Percentiles rank a stretch among this genome's conserved stretches.
Evolutionary conservation across 768 basidiomycete genomes (phyloP).

Genomic region (Favolaschia claudopus): DNA sequence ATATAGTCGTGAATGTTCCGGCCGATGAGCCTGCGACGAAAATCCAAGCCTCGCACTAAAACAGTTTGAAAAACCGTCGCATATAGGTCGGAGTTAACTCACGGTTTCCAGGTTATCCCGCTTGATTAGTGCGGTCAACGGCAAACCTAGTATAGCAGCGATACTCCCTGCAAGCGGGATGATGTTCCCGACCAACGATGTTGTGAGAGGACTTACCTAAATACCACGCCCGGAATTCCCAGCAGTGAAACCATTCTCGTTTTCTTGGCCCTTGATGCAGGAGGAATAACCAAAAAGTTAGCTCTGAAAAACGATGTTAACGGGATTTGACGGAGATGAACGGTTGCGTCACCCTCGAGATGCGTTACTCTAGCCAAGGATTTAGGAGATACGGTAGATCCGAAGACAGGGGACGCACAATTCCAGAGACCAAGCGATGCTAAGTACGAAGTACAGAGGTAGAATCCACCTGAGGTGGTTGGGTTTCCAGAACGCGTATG

Average conservation of each 20-base stretch:
- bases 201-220: constrained; percentile 52
- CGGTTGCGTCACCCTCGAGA: constrained; percentile 67
- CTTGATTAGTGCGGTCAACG: constrained; percentile 68
- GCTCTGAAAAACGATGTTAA: constrained; percentile 51
- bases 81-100: constrained; percentile 21
- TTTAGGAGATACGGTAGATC: constrained; percentile 5
- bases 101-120: constrained; percentile 68
- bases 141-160: constrained; percentile 73
- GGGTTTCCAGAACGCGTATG: constrained; percentile 58
- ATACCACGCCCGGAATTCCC: constrained; percentile 80
- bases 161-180: constrained; percentile 59
- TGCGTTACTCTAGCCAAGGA: constrained; percentile 67
- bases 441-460: constrained; percentile 75
- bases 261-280: constrained; percentile 77
- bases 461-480: constrained; percentile 62
- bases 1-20: constrained; percentile 70
- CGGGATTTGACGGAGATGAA: not conserved
- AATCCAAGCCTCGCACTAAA: constrained; percentile 78
- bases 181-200: constrained; percentile 12
- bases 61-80: constrained; percentile 12
- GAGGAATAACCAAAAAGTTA: constrained; percentile 85
- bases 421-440: constrained; percentile 80
- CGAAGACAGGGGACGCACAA: constrained; percentile 55
- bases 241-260: constrained; percentile 80
- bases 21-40: constrained; percentile 74